Evolutionary conservation across 352 stramenopile species (phyloP), one percentile per base, ranked within the genome.

Genomic region (Pythium scleroteichum): DNA sequence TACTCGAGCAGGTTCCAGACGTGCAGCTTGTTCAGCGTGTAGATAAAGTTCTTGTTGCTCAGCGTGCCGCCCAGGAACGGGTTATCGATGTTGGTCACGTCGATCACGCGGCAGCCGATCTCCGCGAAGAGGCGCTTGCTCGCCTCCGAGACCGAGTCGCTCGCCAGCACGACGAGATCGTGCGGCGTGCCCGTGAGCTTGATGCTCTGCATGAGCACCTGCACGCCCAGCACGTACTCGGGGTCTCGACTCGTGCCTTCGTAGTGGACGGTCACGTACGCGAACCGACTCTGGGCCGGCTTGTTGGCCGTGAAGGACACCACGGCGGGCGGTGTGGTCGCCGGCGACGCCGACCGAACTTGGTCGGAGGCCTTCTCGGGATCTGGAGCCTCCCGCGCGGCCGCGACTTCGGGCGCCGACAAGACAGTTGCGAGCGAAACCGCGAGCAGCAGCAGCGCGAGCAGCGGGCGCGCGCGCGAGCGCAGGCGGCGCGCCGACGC

Each of bases 1-100:
- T 95, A 97, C 68, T 95, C 84, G 53, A 94, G 74, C 69, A 97
- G 75, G 51, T 96, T 95, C 83, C 87, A 96, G 38, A 96, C 85
- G 66, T 93, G 86, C 33, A 95, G 75, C 64, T 95, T 95, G 74
- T 96, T 96, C 56, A 96, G 75, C 55, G 85, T 96, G 79, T 87
- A 95, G 71, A 94, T 93, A 57, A 96, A 96, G 69, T 84, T 80
- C 65, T 93, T 91, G 78, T 96, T 96, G 48, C 59, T 66, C 3
- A 92, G 71, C 40, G 83, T 92, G 23, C 82, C 72, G 22, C 82
- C 78, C 0, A 91, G 53, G 48, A 92, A 96, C 39, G 87, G 87
- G 58, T 96, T 96, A 45, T 92, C 73, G 45, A 96, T 95, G 66
- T 96, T 94, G 29, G 71, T 82, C 27, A 96, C 87, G 63, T 95